A percentile compares a stretch with the other conserved stretches of the same genome.
Evolutionary conservation across 2,329 filamentous ascomycete genomes (phyloP).

Genomic region (Botryosphaeria dothidea): DNA sequence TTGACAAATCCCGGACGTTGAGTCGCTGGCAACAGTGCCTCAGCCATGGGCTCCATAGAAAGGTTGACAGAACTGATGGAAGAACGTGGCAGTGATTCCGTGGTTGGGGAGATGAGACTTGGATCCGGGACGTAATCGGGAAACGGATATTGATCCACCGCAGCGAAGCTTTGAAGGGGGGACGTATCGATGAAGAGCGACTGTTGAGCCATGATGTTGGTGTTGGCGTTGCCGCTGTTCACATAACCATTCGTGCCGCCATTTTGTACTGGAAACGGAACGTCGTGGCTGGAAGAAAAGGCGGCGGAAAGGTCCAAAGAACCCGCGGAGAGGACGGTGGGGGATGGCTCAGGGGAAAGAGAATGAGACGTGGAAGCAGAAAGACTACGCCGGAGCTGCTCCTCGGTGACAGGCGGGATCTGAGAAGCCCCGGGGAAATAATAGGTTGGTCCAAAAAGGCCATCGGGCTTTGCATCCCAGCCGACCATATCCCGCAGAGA

Average conservation of each 20-base stretch:
- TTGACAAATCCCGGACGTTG: conserved; percentile 7
- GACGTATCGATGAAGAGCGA: conserved; percentile 16
- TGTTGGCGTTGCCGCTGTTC: not conserved
- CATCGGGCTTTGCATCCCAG: conserved; percentile 15
- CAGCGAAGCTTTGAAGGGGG: not conserved
- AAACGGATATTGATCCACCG: conserved; percentile 3
- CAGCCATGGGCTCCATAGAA: conserved; percentile 6
- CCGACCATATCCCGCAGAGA: conserved; percentile 5
- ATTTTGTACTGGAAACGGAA: conserved; percentile 6
- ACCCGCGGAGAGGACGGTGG: not conserved
- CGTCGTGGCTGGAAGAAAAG: conserved; percentile 2
- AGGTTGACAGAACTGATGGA: conserved; percentile 1
- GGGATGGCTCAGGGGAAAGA: conserved; percentile 10
- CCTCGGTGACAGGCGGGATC: conserved; percentile 5
- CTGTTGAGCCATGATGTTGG: conserved; percentile 3
- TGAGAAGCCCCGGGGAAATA: not conserved
- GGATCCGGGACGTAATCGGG: not conserved
- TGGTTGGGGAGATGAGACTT: not conserved
- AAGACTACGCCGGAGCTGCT: conserved; percentile 15
- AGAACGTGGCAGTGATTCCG: not conserved
- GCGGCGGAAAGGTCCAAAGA: conserved; percentile 8
- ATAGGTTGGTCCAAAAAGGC: conserved; percentile 10
- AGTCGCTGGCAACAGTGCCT: not conserved
- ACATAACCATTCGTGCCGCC: not conserved
- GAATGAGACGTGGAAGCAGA: conserved; percentile 14